A percentile compares a stretch with the other conserved stretches of the same genome.
phyloP scores from a whole-genome alignment of 2,329 filamentous ascomycete species.

The Colletotrichum kahawae region DNA sequence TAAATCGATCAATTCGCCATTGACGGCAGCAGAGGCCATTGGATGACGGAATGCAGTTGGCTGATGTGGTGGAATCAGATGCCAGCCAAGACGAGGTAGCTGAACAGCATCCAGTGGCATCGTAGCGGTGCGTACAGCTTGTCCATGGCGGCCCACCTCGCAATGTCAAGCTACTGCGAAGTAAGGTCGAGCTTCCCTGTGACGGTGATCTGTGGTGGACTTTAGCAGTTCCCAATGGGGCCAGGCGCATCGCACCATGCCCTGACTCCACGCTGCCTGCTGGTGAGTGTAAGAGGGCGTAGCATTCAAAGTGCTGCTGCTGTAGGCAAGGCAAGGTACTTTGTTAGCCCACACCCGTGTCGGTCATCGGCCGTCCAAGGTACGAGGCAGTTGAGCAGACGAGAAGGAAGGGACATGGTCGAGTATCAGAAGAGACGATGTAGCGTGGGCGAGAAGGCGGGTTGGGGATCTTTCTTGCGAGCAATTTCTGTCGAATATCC shows the following conservation, averaged over 20 bases:
- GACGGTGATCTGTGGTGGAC: slow-evolving; percentile 12
- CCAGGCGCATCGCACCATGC: slow-evolving; percentile 12
- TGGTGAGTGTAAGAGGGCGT: slow-evolving; percentile 6
- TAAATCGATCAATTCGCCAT: background rate
- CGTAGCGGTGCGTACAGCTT: slow-evolving; percentile 7
- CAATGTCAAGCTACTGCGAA: background rate
- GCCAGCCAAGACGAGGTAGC: slow-evolving; percentile 15
- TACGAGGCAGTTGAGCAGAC: background rate
- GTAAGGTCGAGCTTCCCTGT: slow-evolving; percentile 12
- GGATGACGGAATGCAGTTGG: slow-evolving; percentile 16
- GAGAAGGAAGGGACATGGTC: background rate
- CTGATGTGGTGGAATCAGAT: slow-evolving; percentile 5
- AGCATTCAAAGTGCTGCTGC: background rate
- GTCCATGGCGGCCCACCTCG: background rate
- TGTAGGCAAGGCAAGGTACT: slow-evolving; percentile 11
- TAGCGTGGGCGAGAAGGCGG: background rate
- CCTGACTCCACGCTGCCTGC: background rate
- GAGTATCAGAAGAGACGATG: background rate
- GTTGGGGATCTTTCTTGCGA: background rate
- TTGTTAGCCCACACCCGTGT: slow-evolving; percentile 3
- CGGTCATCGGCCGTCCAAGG: background rate
- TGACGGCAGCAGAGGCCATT: background rate
- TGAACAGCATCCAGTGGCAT: background rate
- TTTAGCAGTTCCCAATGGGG: slow-evolving; percentile 18
- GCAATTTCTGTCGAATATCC: background rate